Evolutionary conservation across 768 basidiomycete species (phyloP).

Genomic region (Trametes villosa): DNA sequence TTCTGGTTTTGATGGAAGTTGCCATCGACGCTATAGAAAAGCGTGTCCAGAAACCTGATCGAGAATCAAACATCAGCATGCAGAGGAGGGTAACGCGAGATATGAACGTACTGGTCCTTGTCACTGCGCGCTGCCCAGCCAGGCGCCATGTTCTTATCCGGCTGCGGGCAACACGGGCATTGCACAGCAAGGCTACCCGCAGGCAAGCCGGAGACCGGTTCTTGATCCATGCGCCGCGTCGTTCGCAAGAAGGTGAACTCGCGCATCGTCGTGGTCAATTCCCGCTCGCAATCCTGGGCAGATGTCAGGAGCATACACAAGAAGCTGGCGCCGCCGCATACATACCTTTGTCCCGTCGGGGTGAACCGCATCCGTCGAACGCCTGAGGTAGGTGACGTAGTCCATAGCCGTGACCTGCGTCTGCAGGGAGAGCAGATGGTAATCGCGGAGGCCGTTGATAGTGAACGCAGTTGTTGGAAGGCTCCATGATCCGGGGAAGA

Average conservation of each 20-base stretch:
- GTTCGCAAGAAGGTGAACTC: slow-evolving; percentile 8
- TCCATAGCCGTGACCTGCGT: neutral
- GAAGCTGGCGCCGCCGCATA: neutral
- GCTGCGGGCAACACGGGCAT: slow-evolving; percentile 32
- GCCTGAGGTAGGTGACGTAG: neutral
- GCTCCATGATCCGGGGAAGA: neutral
- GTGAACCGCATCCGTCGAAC: neutral
- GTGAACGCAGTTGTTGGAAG: neutral
- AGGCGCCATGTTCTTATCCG: slow-evolving; percentile 22
- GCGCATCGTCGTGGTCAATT: neutral
- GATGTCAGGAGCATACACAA: neutral
- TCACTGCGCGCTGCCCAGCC: slow-evolving; percentile 16
- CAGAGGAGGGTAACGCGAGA: neutral
- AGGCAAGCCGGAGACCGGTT: neutral
- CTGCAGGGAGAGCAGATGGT: slow-evolving; percentile 4
- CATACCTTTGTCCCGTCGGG: neutral
- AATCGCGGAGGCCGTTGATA: neutral
- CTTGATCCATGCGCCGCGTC: neutral
- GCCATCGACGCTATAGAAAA: slow-evolving; percentile 20
- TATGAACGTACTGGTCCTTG: neutral
- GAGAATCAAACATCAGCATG: neutral
- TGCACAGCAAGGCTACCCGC: slow-evolving; percentile 19
- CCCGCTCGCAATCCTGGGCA: slow-evolving; percentile 6
- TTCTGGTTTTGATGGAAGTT: slow-evolving; percentile 20
- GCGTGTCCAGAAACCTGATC: slow-evolving; percentile 13